Conservation (phyloP, 192 early-diverging fungal genomes). For the Coemansia sp. region DNA sequence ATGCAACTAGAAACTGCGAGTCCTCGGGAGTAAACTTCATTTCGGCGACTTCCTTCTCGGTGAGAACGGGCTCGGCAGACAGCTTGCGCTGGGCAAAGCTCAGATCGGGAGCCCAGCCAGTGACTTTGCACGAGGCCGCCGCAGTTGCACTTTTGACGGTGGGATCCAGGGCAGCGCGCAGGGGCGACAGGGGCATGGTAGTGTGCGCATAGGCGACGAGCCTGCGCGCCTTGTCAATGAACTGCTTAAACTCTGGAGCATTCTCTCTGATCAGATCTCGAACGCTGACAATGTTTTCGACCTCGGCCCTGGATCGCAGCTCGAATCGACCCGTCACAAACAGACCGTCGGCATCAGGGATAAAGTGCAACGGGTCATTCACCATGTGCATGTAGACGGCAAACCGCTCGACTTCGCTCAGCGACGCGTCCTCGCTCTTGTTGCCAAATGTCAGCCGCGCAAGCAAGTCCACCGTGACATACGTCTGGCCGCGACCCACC, state of each 20-base stretch:
- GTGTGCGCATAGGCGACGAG: slow-evolving; percentile 40
- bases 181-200: slow-evolving; percentile 19
- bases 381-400: slow-evolving; percentile 66
- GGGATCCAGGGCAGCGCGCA: slow-evolving; percentile 26
- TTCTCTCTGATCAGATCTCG: slow-evolving; percentile 60
- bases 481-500: slow-evolving; percentile 13
- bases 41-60: slow-evolving; percentile 12
- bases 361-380: slow-evolving; percentile 58
- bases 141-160: slow-evolving; percentile 17
- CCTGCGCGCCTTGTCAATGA: slow-evolving; percentile 56
- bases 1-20: slow-evolving; percentile 60
- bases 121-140: slow-evolving; percentile 25
- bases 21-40: slow-evolving; percentile 56
- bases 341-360: slow-evolving; percentile 55
- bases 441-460: slow-evolving; percentile 45
- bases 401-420: slow-evolving; percentile 45
- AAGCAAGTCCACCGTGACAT: slow-evolving; percentile 42
- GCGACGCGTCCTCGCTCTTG: background rate
- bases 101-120: slow-evolving; percentile 22
- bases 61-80: slow-evolving; percentile 8
- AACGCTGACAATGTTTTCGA: slow-evolving; percentile 44
- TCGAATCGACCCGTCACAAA: slow-evolving; percentile 59
- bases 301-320: slow-evolving; percentile 55
- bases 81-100: slow-evolving; percentile 8
- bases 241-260: slow-evolving; percentile 52